These are phyloP conservation scores for Hygrophila difformis DNA, from an alignment of 257 asterid genomes.

Conservation along the genomic window DNA sequence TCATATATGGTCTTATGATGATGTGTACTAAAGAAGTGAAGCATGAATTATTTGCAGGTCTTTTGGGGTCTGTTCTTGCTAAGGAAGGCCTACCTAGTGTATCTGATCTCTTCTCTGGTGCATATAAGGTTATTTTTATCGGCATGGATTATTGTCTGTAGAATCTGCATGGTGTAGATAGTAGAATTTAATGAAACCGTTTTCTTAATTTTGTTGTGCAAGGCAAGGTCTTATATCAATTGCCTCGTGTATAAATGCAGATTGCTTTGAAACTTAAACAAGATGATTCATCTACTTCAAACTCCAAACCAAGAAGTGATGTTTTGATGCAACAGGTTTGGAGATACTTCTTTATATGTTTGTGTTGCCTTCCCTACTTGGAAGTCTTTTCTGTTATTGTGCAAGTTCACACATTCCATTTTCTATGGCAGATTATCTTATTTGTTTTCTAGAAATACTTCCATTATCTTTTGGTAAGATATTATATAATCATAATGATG, in stretches of 20 bases:
- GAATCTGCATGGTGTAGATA: background rate
- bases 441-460: too few species aligned
- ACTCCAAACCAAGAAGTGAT: constrained; percentile 58
- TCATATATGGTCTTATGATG: constrained; percentile 2
- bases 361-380: background rate
- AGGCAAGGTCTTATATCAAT: constrained; percentile 8
- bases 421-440: too few species aligned
- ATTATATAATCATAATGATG: too few species aligned
- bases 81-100: constrained; percentile 59
- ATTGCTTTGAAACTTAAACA: constrained; percentile 36
- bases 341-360: too few species aligned
- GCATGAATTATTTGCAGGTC: constrained; percentile 38
- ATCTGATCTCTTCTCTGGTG: constrained; percentile 58
- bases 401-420: too few species aligned
- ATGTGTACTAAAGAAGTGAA: background rate
- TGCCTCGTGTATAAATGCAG: constrained; percentile 31
- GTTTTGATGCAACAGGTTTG: constrained; percentile 75
- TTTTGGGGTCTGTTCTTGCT: constrained; percentile 72
- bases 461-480: too few species aligned
- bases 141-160: background rate
- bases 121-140: constrained; percentile 51
- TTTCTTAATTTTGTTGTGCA: background rate
- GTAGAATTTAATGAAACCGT: background rate
- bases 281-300: constrained; percentile 47
- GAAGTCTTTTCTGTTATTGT: background rate